Evolutionary conservation across 495 filamentous ascomycete genomes (phyloP).

Genomic region (Podospora didyma): DNA sequence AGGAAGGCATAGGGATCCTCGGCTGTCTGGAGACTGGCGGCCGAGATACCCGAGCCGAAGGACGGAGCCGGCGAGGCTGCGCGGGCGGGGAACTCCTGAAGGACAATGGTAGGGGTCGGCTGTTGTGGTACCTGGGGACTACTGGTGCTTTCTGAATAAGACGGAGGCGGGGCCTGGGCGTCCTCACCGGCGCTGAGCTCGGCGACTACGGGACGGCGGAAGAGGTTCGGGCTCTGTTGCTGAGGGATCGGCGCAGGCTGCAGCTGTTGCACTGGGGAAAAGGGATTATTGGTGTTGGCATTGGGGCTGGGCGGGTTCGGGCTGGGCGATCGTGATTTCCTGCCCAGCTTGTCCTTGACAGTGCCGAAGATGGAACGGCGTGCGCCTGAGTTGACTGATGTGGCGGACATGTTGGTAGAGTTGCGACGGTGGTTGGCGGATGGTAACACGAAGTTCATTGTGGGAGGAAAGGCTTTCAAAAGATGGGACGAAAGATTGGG

Average conservation of each 20-base stretch:
- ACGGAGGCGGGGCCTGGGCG: conserved; percentile 10
- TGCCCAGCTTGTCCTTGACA: conserved; percentile 12
- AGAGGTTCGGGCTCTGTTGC: not conserved
- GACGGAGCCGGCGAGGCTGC: conserved; percentile 6
- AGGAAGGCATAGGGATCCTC: conserved; percentile 84
- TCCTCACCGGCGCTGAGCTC: too few relatives aligned
- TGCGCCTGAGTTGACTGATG: not conserved
- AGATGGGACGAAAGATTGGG: too few relatives aligned
- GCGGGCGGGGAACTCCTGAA: conserved; percentile 2
- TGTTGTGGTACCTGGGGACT: conserved; percentile 4
- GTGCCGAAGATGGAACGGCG: conserved; percentile 16
- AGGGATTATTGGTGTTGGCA: too few relatives aligned
- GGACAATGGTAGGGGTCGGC: conserved; percentile 16
- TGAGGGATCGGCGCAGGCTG: not conserved
- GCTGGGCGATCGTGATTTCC: not conserved
- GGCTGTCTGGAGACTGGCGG: conserved; percentile 16
- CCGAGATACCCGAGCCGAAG: conserved; percentile 7
- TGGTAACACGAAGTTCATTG: too few relatives aligned
- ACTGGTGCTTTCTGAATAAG: conserved; percentile 12
- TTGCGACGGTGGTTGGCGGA: too few relatives aligned
- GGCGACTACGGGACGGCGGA: not conserved
- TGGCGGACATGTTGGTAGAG: too few relatives aligned
- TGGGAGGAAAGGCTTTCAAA: too few relatives aligned
- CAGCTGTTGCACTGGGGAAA: not conserved
- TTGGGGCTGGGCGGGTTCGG: not conserved